Evolutionary conservation across 23 red algal species (phyloP).

Genomic region (Gracilaria gracilis): DNA sequence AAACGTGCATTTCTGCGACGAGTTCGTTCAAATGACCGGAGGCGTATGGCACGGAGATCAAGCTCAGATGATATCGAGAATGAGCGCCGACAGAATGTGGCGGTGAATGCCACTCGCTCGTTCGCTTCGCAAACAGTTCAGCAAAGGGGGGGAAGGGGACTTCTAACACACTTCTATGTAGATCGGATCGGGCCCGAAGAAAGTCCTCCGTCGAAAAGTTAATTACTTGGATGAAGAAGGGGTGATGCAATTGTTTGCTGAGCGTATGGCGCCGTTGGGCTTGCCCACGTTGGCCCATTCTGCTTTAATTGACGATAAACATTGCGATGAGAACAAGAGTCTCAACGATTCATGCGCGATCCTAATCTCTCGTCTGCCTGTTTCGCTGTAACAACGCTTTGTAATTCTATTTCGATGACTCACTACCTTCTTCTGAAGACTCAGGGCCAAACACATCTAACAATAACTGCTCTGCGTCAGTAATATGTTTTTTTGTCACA

Average conservation of each 20-base stretch:
- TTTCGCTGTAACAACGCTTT: too few relatives aligned
- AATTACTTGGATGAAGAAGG: conserved; percentile 50
- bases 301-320: conserved; percentile 38
- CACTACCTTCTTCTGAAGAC: too few relatives aligned
- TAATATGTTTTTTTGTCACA: too few relatives aligned
- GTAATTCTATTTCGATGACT: too few relatives aligned
- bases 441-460: too few relatives aligned
- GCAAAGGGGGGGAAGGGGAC: conserved; percentile 2
- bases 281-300: conserved; percentile 63
- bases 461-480: too few relatives aligned
- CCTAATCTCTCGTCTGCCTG: too few relatives aligned
- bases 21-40: conserved; percentile 59
- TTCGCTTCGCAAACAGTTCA: conserved; percentile 27
- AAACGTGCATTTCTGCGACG: conserved; percentile 64
- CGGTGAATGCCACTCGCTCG: conserved; percentile 24
- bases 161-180: conserved; percentile 40
- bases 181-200: conserved; percentile 42
- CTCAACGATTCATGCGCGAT: conserved; percentile 59
- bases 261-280: conserved; percentile 53
- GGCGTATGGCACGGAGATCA: conserved; percentile 64
- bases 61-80: conserved; percentile 67
- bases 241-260: conserved; percentile 53
- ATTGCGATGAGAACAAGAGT: conserved; percentile 50
- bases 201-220: conserved; percentile 37
- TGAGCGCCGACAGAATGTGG: conserved; percentile 33